A percentile compares a stretch with the other conserved stretches of the same genome.
phyloP scores from a whole-genome alignment of 768 basidiomycete species.

The Rhodotorula paludigena region DNA sequence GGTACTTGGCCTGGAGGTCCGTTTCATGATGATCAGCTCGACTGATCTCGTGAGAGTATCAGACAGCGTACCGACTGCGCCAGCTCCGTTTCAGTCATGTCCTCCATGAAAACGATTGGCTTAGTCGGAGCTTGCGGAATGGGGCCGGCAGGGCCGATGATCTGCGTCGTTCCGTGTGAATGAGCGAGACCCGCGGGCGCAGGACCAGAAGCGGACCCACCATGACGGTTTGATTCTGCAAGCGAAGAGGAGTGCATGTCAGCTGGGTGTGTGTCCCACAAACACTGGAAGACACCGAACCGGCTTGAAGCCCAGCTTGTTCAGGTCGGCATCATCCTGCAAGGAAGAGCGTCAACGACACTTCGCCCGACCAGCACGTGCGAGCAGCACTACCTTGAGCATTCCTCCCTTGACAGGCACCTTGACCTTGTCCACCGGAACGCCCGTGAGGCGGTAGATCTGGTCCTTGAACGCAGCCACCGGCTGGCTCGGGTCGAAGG shows the following conservation, averaged over 20 bases:
- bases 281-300: constrained; percentile 52
- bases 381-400: constrained; percentile 19
- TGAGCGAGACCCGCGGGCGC: neutral
- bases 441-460: constrained; percentile 73
- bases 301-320: constrained; percentile 73
- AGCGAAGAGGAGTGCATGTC: neutral
- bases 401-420: constrained; percentile 81
- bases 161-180: constrained; percentile 30
- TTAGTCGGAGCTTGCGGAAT: constrained; percentile 80
- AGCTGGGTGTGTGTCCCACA: neutral
- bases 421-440: constrained; percentile 89
- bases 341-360: neutral
- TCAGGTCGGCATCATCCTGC: constrained; percentile 82
- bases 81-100: constrained; percentile 76
- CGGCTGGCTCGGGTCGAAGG: constrained; percentile 67
- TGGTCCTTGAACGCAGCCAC: constrained; percentile 73
- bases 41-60: neutral
- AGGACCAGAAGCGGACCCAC: constrained; percentile 43
- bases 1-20: constrained; percentile 60
- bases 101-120: constrained; percentile 79
- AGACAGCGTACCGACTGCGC: constrained; percentile 67
- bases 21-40: constrained; percentile 12
- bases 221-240: constrained; percentile 79
- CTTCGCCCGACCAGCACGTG: neutral
- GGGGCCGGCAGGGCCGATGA: constrained; percentile 88